These are phyloP conservation scores for Trapa incisa DNA, from an alignment of 345 rosid genomes.

Conservation along the genomic window DNA sequence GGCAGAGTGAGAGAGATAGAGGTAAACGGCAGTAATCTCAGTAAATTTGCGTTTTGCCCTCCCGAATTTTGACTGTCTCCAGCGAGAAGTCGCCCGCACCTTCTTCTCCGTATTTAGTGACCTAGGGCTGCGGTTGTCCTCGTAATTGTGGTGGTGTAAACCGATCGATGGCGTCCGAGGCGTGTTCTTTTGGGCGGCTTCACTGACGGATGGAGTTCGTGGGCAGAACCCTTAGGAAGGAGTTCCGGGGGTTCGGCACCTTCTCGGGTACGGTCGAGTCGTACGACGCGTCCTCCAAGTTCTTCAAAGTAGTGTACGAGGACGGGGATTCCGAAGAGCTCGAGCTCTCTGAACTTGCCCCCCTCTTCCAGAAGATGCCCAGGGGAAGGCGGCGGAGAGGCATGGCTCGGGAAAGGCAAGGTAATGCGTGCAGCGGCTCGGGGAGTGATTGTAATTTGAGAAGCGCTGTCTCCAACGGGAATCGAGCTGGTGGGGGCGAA, in stretches of 20 bases:
- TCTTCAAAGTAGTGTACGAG: conserved; percentile 46
- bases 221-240: conserved; percentile 52
- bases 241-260: conserved; percentile 31
- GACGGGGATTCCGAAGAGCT: conserved; percentile 60
- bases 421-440: not conserved
- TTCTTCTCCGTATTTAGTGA: not conserved
- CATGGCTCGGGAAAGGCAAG: not conserved
- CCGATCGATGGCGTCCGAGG: not conserved
- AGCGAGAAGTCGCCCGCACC: not conserved
- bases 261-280: conserved; percentile 45
- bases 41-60: not conserved
- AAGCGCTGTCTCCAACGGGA: not conserved
- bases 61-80: not conserved
- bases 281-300: conserved; percentile 40
- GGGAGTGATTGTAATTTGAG: not conserved
- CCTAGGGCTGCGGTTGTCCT: not conserved
- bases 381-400: conserved; percentile 14
- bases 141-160: not conserved
- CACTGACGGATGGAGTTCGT: conserved; percentile 38
- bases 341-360: conserved; percentile 29
- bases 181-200: not conserved
- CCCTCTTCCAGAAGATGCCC: conserved; percentile 16
- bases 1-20: not conserved
- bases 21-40: not conserved
- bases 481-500: not conserved